Conservation (phyloP, 768 basidiomycete genomes). For the Ramaria sp. region DNA sequence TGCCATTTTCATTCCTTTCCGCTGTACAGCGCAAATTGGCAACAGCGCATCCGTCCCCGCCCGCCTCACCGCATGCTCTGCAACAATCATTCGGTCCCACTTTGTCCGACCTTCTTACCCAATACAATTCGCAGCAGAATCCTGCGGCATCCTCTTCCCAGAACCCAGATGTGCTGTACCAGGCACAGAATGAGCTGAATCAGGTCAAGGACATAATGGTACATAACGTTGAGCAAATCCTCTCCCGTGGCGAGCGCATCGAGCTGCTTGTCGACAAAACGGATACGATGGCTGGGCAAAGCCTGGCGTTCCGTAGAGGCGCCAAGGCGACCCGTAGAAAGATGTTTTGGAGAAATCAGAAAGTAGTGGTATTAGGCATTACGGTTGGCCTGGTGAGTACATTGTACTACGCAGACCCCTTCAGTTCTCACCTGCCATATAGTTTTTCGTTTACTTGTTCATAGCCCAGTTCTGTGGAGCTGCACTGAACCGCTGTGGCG, state of each 20-base stretch:
- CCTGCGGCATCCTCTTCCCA: conserved; percentile 37
- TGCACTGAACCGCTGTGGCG: conserved; percentile 56
- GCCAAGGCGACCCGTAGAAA: conserved; percentile 72
- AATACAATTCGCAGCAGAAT: conserved; percentile 62
- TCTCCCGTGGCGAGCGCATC: conserved; percentile 88
- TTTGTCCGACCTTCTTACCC: conserved; percentile 68
- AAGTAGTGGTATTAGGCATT: conserved; percentile 53
- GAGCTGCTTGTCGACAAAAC: conserved; percentile 97
- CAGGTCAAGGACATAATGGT: conserved; percentile 98
- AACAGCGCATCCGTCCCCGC: conserved; percentile 34
- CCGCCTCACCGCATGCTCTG: conserved; percentile 38
- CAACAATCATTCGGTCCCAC: conserved; percentile 64
- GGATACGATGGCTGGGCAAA: conserved; percentile 88
- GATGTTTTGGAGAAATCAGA: conserved; percentile 86
- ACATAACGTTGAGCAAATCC: conserved; percentile 94
- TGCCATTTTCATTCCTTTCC: conserved; percentile 88
- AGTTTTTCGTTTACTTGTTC: conserved; percentile 75
- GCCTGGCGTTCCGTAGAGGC: conserved; percentile 85
- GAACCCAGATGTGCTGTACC: conserved; percentile 65
- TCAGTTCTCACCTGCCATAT: conserved; percentile 10
- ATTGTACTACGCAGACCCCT: conserved; percentile 5
- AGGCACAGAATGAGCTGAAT: conserved; percentile 80
- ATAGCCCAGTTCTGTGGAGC: conserved; percentile 87
- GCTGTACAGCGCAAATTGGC: conserved; percentile 75
- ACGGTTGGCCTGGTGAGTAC: conserved; percentile 59